Evolutionary conservation across 805 yeast species (phyloP), one percentile per base, ranked within the genome.

Genomic region (Diddensiella transvaalensis): DNA sequence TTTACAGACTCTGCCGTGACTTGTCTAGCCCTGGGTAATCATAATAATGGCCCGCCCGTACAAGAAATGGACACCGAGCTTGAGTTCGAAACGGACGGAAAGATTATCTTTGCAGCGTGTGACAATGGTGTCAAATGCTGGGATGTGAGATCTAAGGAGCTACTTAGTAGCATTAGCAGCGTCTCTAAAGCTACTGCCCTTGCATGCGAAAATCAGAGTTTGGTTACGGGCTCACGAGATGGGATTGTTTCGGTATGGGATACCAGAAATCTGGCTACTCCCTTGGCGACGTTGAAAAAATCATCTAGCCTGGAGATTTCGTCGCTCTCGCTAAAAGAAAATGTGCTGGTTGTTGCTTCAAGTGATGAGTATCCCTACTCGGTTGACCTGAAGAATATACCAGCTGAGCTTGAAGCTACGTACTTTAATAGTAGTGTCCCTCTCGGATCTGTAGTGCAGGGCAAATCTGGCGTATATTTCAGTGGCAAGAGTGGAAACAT

Each of bases 81-180:
- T 23, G 82, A 79, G 51, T 76, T 67, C 58, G 86, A 76, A 23
- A 74, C 78, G 17, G 65, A 61, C 4, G 80, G 64, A 40, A 59
- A 44, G 49, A 50, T 63, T 8, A 46, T 62, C 0, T 56, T 65
- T 35, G 69, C 67, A 3, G 77, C 76, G 3, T 68, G 72, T 49
- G 59, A 56, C 10, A 54, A 60, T 43, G 74, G 71, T 2, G n/a
- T 42, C 0, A 3, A 15, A 3, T 17, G 35, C 18, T 50, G 47
- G 43, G 57, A 54, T 30, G 18, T 52, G 43, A 29, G 44, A 23
- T n/a, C 44, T 13, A 40, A 32, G 10, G 47, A 29, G n/a, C 8
- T 32, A 3, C 41, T 11, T 11, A 6, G n/a, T 18, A 8, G 8
- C 11, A 19, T 22, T 3, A n/a, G 21, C 24, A 13, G 15, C 13